phyloP scores from a whole-genome alignment of 345 rosid genomes.

The Hibiscus syriacus region DNA sequence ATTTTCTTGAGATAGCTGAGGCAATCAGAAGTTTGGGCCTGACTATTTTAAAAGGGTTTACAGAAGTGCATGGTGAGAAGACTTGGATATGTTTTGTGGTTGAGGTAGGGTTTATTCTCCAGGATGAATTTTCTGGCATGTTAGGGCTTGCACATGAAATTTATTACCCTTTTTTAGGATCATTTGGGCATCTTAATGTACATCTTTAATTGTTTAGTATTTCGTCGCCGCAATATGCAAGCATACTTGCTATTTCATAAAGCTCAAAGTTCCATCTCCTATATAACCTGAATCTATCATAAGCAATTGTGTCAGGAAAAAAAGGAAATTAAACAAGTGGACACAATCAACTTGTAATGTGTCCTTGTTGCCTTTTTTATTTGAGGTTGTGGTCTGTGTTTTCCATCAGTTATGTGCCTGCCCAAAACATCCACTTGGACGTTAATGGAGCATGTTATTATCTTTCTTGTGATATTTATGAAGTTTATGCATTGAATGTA shows the following conservation, averaged over 20 bases:
- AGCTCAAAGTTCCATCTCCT: background rate
- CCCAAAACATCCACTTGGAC: background rate
- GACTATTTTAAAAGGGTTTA: constrained; percentile 77
- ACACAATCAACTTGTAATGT: background rate
- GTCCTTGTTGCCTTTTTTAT: background rate
- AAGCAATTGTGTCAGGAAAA: background rate
- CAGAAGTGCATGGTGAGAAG: constrained; percentile 74
- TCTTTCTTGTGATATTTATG: background rate
- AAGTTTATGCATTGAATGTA: background rate
- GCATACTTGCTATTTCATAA: background rate
- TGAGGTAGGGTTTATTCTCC: constrained; percentile 50
- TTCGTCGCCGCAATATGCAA: background rate
- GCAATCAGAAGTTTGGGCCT: constrained; percentile 80
- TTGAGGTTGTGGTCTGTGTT: background rate
- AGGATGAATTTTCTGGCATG: constrained; percentile 10
- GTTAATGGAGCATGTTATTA: background rate
- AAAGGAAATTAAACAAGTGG: background rate
- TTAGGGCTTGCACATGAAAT: background rate
- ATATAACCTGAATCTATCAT: background rate
- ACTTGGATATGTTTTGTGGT: constrained; percentile 78
- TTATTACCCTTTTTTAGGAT: background rate
- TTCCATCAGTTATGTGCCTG: background rate
- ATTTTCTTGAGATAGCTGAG: constrained; percentile 93
- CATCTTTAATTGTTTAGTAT: background rate
- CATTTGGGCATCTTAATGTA: background rate